Base-by-base conservation (phyloP, 768 basidiomycete genomes). In the Collybia nuda region DNA sequence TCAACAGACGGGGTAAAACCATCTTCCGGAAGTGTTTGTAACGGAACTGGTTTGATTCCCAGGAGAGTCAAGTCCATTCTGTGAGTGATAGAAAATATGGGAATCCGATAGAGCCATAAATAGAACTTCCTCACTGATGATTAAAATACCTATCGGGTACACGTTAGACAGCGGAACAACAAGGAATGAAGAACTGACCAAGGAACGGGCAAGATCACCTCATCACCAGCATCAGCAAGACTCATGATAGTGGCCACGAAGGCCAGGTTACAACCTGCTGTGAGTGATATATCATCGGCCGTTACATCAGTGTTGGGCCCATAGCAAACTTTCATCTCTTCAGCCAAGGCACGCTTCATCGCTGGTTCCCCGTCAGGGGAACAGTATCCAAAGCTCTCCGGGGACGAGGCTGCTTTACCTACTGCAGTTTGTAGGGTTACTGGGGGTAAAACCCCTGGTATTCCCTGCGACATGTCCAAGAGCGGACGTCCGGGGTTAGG, bases 401-500 rank as follows among this genome's bases (percentile, higher is more conserved):
- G 72, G 37, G 75, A 74, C 6, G 74, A 65, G 0, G 79, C 66
- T 0, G 79, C 73, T 7, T 60, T 59, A 0, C 69, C 73, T 1
- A 92, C 62, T 1, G 80, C 76, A 0, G 74, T 59, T 28, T 83
- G 74, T 7, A 90, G 66, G 1, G 60, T 44, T 2, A 68, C 60
- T 2, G 85, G 80, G 0, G 91, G 90, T 0, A 84, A 80, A 0
- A 69, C 72, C 5, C 85, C 84, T 0, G 91, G 91, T 0, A 84
- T 82, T 36, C 91, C 86, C 65, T 91, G 88, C 1, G 85, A 84
- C 73, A 90, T 82, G 57, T 74, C 85, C 62, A 91, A 73, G 2
- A 90, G 67, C 0, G 81, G 82, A 7, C 73, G 70, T 19, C 51
- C 59, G 0, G 70, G 60, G 0, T 76, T 74, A 0, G 75, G 59